Conservation (phyloP, 768 basidiomycete genomes). For the Trametes elegans region DNA sequence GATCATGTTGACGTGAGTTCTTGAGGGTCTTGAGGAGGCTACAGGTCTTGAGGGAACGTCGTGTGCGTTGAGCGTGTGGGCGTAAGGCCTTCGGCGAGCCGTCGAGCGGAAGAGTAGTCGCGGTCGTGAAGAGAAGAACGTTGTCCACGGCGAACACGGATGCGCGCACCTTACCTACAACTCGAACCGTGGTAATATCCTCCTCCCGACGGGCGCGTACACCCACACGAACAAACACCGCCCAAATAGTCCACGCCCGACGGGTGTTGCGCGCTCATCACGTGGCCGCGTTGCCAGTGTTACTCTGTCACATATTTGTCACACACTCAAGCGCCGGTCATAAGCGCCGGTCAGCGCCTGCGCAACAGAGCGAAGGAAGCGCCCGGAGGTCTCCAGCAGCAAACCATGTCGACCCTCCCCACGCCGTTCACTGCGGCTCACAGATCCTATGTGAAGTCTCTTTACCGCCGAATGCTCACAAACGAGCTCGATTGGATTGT, state of each 20-base stretch:
- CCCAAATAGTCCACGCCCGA: conserved; percentile 13
- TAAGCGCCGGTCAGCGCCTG: too few relatives aligned
- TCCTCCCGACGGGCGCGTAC: conserved; percentile 12
- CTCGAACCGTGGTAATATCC: conserved; percentile 31
- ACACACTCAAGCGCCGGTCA: too few relatives aligned
- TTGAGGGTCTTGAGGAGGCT: conserved; percentile 21
- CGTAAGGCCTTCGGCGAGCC: conserved; percentile 40
- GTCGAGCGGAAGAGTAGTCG: conserved; percentile 32
- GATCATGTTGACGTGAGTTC: conserved; percentile 45
- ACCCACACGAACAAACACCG: conserved; percentile 30
- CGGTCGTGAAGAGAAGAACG: conserved; percentile 29
- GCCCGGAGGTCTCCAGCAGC: conserved; percentile 7
- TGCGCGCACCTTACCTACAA: conserved; percentile 7
- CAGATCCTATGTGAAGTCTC: conserved; percentile 83
- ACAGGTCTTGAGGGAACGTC: conserved; percentile 30
- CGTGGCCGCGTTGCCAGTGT: conserved; percentile 9
- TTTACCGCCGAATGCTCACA: conserved; percentile 84
- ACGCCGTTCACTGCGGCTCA: conserved; percentile 72
- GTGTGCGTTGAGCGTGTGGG: conserved; percentile 31
- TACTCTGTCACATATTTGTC: neutral
- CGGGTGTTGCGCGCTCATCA: conserved; percentile 9
- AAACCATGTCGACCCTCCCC: conserved; percentile 23
- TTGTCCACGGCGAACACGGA: neutral
- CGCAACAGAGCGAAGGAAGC: neutral
- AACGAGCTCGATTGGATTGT: conserved; percentile 92